A percentile compares a stretch with the other conserved stretches of the same genome.
phyloP scores from a whole-genome alignment of 768 basidiomycete species.

The Albatrellus ellisii region DNA sequence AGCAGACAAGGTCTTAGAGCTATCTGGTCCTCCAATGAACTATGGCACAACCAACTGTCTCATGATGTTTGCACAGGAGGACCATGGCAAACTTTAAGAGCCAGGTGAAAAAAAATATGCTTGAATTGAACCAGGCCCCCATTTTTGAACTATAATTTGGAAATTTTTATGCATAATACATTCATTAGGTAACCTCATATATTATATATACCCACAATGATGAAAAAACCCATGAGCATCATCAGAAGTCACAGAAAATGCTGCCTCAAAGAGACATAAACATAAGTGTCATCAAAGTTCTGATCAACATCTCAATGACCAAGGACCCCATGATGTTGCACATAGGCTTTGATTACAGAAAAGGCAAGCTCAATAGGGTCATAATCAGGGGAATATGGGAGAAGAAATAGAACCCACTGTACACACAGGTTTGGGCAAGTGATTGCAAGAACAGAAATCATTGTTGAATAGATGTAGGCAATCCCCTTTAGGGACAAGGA shows the following conservation, averaged over 20 bases:
- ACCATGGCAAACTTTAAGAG: too few relatives aligned
- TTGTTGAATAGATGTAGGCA: too few relatives aligned
- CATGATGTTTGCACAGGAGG: too few relatives aligned
- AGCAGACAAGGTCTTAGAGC: too few relatives aligned
- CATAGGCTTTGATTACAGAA: background rate
- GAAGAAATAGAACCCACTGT: conserved; percentile 3
- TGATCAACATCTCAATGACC: background rate
- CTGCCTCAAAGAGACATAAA: background rate
- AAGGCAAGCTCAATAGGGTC: conserved; percentile 5
- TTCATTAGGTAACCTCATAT: background rate
- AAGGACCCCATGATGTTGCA: background rate
- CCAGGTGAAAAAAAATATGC: too few relatives aligned
- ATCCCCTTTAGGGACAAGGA: too few relatives aligned
- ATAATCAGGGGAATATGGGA: background rate
- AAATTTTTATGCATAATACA: background rate
- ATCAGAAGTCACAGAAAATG: background rate
- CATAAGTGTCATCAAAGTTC: background rate
- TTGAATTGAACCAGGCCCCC: too few relatives aligned
- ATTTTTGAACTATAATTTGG: background rate
- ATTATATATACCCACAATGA: background rate
- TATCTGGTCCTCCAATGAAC: too few relatives aligned
- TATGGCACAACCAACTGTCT: too few relatives aligned
- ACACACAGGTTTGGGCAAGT: too few relatives aligned
- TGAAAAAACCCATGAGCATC: background rate
- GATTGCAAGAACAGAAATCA: too few relatives aligned